A percentile compares a stretch with the other conserved stretches of the same genome.
Evolutionary conservation across 2,329 filamentous ascomycete genomes (phyloP).

Genomic region (Botrytis paeoniae): DNA sequence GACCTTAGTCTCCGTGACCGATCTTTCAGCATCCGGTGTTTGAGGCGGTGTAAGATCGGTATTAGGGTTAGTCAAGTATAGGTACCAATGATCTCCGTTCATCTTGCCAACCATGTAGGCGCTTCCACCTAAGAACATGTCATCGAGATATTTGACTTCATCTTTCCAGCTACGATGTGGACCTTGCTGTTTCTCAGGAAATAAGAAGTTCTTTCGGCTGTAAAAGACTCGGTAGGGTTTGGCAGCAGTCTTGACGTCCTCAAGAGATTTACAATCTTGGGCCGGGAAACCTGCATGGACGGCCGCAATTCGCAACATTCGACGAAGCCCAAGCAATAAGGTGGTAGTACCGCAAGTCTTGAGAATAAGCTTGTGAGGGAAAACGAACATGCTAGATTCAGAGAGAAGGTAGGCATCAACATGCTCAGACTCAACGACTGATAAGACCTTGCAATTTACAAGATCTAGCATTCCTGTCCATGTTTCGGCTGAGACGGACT

Average conservation of each 20-base stretch:
- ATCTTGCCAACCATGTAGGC: slow-evolving; percentile 99
- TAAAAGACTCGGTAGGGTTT: slow-evolving; percentile 97
- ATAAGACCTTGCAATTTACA: slow-evolving; percentile 97
- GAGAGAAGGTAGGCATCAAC: slow-evolving; percentile 96
- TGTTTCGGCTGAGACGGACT: slow-evolving; percentile 75
- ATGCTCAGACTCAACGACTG: slow-evolving; percentile 86
- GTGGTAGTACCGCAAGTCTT: slow-evolving; percentile 99
- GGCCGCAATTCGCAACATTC: slow-evolving; percentile 89
- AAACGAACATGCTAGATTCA: slow-evolving; percentile 99
- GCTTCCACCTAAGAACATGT: slow-evolving; percentile 86
- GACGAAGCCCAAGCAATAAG: slow-evolving; percentile 80
- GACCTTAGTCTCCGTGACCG: slow-evolving; percentile 36
- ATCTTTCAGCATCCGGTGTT: slow-evolving; percentile 60
- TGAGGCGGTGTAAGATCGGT: slow-evolving; percentile 76
- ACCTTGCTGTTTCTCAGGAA: slow-evolving; percentile 88
- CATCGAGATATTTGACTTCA: slow-evolving; percentile 89
- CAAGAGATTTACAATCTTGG: slow-evolving; percentile 62
- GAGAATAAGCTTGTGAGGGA: slow-evolving; percentile 97
- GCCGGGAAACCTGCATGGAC: slow-evolving; percentile 85
- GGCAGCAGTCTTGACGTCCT: slow-evolving; percentile 71
- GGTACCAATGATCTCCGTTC: slow-evolving; percentile 99
- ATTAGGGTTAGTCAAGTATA: slow-evolving; percentile 90
- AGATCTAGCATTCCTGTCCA: slow-evolving; percentile 98
- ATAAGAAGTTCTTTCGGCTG: slow-evolving; percentile 97
- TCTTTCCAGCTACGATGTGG: slow-evolving; percentile 97